Conservation (phyloP, 352 stramenopile species). For the Blastocystis sp. region DNA sequence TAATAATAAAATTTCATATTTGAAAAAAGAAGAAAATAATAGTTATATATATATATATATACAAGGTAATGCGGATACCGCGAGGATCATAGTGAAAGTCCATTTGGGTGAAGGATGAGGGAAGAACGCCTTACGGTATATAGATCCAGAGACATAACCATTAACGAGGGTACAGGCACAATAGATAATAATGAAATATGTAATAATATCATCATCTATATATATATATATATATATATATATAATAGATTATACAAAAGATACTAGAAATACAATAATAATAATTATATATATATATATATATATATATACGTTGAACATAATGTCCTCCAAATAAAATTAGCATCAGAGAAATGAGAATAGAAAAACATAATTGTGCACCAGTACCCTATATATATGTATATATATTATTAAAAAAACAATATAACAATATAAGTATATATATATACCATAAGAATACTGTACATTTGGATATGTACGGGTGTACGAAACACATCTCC, state of each 20-base stretch:
- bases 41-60: neutral
- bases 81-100: slow-evolving; percentile 64
- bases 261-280: slow-evolving; percentile 4
- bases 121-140: slow-evolving; percentile 71
- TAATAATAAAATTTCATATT: slow-evolving; percentile 62
- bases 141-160: slow-evolving; percentile 62
- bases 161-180: slow-evolving; percentile 49
- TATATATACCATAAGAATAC: slow-evolving; percentile 73
- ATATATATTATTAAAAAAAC: too few relatives aligned
- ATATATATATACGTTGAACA: neutral
- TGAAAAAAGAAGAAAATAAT: slow-evolving; percentile 49
- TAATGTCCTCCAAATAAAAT: slow-evolving; percentile 56
- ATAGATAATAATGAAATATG: neutral
- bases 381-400: too few relatives aligned
- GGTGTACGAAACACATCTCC: slow-evolving; percentile 77
- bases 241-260: neutral
- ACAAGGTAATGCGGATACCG: slow-evolving; percentile 26
- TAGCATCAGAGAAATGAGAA: slow-evolving; percentile 83
- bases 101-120: slow-evolving; percentile 65
- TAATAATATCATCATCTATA: slow-evolving; percentile 28
- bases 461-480: slow-evolving; percentile 70
- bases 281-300: neutral
- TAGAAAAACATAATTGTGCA: slow-evolving; percentile 55
- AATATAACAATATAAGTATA: too few relatives aligned
- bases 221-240: neutral